These are phyloP conservation scores for Spathaspora boniae DNA, from an alignment of 805 yeast species.

Conservation along the genomic window DNA sequence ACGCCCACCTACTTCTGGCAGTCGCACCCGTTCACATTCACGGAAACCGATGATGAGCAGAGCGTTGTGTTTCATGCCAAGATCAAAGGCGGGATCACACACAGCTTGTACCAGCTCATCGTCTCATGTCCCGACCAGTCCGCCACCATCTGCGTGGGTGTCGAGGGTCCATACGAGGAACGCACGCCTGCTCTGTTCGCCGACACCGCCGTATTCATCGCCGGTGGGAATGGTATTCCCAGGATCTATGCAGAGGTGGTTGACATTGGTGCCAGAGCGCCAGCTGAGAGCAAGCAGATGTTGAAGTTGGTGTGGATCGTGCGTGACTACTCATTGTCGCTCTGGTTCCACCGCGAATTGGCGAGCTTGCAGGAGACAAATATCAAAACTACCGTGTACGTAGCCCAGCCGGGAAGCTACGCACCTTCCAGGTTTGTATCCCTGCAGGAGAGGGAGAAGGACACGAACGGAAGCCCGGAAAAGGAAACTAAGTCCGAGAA, in stretches of 20 bases:
- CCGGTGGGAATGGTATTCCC: slow-evolving; percentile 76
- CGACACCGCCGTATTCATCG: slow-evolving; percentile 54
- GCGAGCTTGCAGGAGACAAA: slow-evolving; percentile 16
- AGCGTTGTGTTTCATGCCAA: slow-evolving; percentile 34
- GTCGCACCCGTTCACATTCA: slow-evolving; percentile 42
- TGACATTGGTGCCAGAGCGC: slow-evolving; percentile 22
- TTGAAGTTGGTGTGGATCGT: slow-evolving; percentile 62
- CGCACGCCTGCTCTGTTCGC: slow-evolving; percentile 46
- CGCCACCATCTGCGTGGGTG: slow-evolving; percentile 24
- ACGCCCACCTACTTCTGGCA: slow-evolving; percentile 44
- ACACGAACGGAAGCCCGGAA: background rate
- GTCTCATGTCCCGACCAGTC: slow-evolving; percentile 24
- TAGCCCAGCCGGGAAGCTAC: slow-evolving; percentile 24
- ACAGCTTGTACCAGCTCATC: slow-evolving; percentile 25
- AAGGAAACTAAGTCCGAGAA: background rate
- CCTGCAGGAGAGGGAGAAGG: background rate
- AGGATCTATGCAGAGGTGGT: slow-evolving; percentile 44
- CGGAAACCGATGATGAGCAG: slow-evolving; percentile 31
- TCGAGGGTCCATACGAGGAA: slow-evolving; percentile 73
- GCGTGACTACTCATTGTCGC: slow-evolving; percentile 46
- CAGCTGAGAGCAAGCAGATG: slow-evolving; percentile 15
- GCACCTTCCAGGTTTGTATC: background rate
- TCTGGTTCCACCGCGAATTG: slow-evolving; percentile 46
- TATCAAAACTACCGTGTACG: slow-evolving; percentile 25
- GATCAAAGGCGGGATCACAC: slow-evolving; percentile 36